Base-by-base conservation (phyloP, 768 basidiomycete genomes). In the Phylloporus sp. region DNA sequence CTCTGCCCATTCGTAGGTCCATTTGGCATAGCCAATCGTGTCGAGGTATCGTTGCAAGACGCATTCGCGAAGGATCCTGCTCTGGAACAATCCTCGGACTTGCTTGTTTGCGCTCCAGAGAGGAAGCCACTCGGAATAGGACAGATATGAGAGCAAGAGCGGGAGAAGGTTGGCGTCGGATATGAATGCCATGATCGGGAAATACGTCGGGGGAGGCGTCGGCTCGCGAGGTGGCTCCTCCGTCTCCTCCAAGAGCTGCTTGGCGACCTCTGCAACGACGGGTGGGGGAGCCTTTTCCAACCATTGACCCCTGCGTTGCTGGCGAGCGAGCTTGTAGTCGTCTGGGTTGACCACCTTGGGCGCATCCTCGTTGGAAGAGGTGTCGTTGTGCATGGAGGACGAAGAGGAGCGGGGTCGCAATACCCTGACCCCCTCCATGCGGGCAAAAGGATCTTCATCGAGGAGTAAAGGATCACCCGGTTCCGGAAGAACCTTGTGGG, bases 81-180 rank as follows among this genome's bases (percentile, higher is more conserved):
- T 73, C 57, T 80, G 75, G 45, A 79, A 77, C 36, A 90, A 54
- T 43, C 68, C 66, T 35, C 80, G 74, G 10, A 85, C 73, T 38
- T 73, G 72, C 64, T 81, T 80, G 61, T 79, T 82, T 12, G 84
- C 67, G 16, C 76, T 73, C 34, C 80, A 80, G 15, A 91, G 68
- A 11, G 74, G 64, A 52, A 82, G 78, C 82, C 86, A 90, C 38
- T 91, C 86, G 50, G 74, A 78, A 59, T 88, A 93, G n/a, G 81
- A 72, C 47, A 91, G 60, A 60, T 79, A 84, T 5, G 66, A 60
- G n/a, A 93, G 70, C 23, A 92, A 63, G 6, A 65, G 57, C 0
- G 72, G 65, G 7, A 93, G 72, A 13, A 91, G 66, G 29, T 70
- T 69, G 0, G 79, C 73, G 41, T 81, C 68, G 7, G 76, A 60